Evolutionary conservation across 1,284 basidiomycete species (phyloP), one percentile per base, ranked within the genome.

Genomic region (Xerocomus cyaneibrunnescens): DNA sequence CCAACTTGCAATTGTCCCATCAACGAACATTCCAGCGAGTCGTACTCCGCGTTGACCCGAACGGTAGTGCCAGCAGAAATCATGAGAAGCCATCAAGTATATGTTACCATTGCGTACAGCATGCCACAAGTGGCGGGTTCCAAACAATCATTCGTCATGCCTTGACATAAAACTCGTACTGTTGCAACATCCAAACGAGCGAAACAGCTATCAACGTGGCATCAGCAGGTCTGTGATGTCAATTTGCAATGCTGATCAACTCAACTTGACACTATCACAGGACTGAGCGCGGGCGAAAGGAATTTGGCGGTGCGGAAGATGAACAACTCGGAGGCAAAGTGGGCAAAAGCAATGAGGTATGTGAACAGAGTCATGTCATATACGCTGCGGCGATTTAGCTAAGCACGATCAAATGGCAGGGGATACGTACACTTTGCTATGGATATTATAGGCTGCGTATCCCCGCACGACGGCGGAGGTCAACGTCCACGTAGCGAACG

Each of bases 361-460:
- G 91, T 89, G 66, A 89, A 78, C 56, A 96, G 74, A 16, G 92
- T 82, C 70, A 98, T 85, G 68, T 96, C 86, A 73, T 98, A 99
- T 22, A 93, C 72, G n/a, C 94, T 96, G 60, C 8, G 35, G 42
- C n/a, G 21, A 57, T 51, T 56, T 35, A 58, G 52, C 46, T 50
- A 43, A 42, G 45, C 36, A 36, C 42, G 4, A 39, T n/a, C 17
- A 34, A n/a, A 25, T 35, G 9, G 16, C 13, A 30, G 17, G 7
- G 21, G 28, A 13, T 36, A 74, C 87, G 64, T 69, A 94, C 94
- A 76, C 73, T 72, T 89, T 89, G 62, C 84, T 76, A 49, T 85
- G 74, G 57, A 97, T 89, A 65, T 97, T 79, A 72, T 94, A 96
- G 7, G 94, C 92, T 12, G 92, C 89, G 61, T 93, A 92, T 42